Base-by-base conservation (phyloP, 2,329 filamentous ascomycete genomes). In the Fusarium setosum region DNA sequence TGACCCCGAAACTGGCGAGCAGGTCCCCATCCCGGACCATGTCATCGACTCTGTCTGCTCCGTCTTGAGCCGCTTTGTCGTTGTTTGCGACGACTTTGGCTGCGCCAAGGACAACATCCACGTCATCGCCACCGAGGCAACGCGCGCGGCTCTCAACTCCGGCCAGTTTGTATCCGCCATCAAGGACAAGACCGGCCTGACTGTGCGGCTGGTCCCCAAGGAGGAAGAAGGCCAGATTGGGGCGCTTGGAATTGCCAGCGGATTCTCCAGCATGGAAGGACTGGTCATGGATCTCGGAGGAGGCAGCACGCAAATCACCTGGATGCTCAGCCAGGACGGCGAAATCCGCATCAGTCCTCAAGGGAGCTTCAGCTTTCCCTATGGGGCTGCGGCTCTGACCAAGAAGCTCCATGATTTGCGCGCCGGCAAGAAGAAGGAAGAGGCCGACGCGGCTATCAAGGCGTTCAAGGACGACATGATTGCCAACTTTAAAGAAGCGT, bases 211-310 rank as follows among this genome's bases (percentile, higher is more conserved):
- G 69, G 76, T 92, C 4, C 80, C 84, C 0, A 92, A 91, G 69
- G 87, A 90, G 65, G 86, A 88, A 18, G 90, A 92, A 71, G 90
- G 89, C 0, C 79, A 83, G 38, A 81, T 91, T 10, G 90, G 90
- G 1, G 90, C 89, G 0, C 74, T 89, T 70, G 90, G 90, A 1
- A 85, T 92, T 17, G 90, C 88, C 3, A 91, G 88, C 70, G 88
- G 87, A 26, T 86, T 90, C 63, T 81, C 81, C 2, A 76, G 78
- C 29, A 83, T 91, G n/a, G 82, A 82, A 44, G 90, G 90, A 0
- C 75, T 92, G 21, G 88, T 91, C 17, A 91, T 92, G 89, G 90
- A 92, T 76, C 79, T 92, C 3, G 90, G 90, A 15, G 89, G 90
- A 17, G 90, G 90, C 4, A 90, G 87, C 69, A 90, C 88, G 23